phyloP scores from a whole-genome alignment of 176 grass and related monocot genomes.

The Bromus sterilis region DNA sequence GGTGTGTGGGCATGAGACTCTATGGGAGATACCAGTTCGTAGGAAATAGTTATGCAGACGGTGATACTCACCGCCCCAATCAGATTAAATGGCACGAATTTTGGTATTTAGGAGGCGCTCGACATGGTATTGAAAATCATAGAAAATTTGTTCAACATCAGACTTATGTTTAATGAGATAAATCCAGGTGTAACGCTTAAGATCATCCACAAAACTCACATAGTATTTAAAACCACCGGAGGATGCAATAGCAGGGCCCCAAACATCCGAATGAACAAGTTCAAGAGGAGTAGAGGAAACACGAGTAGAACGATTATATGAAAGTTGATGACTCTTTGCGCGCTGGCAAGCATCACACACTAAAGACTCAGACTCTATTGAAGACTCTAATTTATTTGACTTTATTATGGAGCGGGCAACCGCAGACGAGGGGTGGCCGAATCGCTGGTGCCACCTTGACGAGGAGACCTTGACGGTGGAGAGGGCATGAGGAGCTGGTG shows the following conservation, averaged over 20 bases:
- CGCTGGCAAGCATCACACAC: neutral
- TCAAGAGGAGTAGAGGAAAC: neutral
- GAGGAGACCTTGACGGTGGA: too few species aligned
- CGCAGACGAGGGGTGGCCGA: too few species aligned
- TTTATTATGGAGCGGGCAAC: too few species aligned
- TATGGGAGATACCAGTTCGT: neutral
- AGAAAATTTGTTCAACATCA: neutral
- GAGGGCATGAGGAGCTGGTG: too few species aligned
- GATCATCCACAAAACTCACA: neutral
- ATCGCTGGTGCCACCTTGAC: too few species aligned
- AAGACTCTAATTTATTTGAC: neutral
- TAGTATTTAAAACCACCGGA: neutral
- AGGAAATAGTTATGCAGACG: neutral
- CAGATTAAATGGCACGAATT: neutral
- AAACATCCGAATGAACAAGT: neutral
- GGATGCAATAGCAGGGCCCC: neutral
- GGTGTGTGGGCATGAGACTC: neutral
- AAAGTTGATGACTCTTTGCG: neutral
- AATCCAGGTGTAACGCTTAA: neutral
- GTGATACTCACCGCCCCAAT: neutral
- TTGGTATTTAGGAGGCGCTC: neutral
- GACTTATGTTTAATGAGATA: neutral
- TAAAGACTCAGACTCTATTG: neutral
- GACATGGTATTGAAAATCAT: neutral
- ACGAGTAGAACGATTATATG: neutral